Conservation (phyloP, 1,284 basidiomycete species). For the Wolfiporia cocos region DNA sequence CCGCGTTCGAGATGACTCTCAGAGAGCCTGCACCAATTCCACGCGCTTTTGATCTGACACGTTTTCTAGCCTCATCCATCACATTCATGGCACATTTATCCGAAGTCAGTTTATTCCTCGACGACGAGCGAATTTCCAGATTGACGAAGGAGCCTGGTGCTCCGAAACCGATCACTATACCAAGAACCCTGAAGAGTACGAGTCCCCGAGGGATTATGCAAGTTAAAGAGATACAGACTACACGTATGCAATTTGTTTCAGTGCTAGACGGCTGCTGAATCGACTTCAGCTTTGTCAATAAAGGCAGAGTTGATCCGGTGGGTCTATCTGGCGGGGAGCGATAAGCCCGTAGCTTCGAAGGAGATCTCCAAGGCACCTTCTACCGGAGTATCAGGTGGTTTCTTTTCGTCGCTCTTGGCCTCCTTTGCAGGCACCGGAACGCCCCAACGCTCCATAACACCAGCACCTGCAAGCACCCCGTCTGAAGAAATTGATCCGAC, state of each 20-base stretch:
- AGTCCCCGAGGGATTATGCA: constrained; percentile 59
- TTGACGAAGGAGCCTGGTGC: constrained; percentile 67
- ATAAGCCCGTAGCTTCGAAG: constrained; percentile 43
- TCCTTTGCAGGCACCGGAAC: constrained; percentile 44
- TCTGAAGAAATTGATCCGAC: constrained; percentile 46
- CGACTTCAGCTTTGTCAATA: constrained; percentile 64
- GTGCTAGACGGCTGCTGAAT: too few species aligned
- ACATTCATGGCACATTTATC: constrained; percentile 89
- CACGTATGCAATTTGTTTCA: too few species aligned
- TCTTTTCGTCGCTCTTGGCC: constrained; percentile 77
- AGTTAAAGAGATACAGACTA: constrained; percentile 58
- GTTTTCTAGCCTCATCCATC: constrained; percentile 89
- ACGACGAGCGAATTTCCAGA: constrained; percentile 72
- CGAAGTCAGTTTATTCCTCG: constrained; percentile 74
- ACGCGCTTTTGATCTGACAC: constrained; percentile 77
- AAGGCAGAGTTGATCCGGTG: constrained; percentile 80
- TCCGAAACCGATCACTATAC: constrained; percentile 52
- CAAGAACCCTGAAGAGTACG: constrained; percentile 41
- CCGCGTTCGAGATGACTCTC: constrained; percentile 87
- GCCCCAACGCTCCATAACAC: constrained; percentile 34
- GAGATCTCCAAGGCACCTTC: constrained; percentile 22
- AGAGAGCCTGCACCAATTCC: constrained; percentile 84
- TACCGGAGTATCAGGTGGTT: constrained; percentile 39
- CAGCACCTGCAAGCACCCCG: constrained; percentile 34
- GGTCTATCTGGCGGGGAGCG: constrained; percentile 69